These are phyloP conservation scores for Mucor irregularis DNA, from an alignment of 371 early-diverging fungal species.

Conservation along the genomic window DNA sequence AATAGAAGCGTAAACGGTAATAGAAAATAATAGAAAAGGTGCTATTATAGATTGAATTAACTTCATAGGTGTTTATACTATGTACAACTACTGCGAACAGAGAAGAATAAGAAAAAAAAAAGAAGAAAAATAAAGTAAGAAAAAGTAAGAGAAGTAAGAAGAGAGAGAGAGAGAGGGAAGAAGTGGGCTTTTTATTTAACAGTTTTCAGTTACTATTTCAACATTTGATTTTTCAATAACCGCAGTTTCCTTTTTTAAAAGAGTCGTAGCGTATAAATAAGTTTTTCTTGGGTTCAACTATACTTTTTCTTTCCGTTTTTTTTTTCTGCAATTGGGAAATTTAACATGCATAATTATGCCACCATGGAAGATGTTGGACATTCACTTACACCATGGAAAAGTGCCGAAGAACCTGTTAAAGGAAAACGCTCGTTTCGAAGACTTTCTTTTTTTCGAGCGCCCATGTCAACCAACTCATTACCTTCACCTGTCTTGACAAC, in stretches of 20 bases:
- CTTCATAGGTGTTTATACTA: no score
- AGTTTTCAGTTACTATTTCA: slow-evolving; percentile 1
- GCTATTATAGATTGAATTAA: no score
- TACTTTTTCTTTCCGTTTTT: background rate
- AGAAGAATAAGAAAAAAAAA: no score
- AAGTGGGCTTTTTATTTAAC: no score
- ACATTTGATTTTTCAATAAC: background rate
- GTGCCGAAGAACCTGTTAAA: background rate
- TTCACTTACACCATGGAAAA: slow-evolving; percentile 3
- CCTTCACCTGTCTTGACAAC: slow-evolving; percentile 69
- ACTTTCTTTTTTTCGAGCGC: slow-evolving; percentile 18
- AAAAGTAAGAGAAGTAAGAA: background rate
- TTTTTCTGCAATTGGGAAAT: background rate
- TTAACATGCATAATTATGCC: background rate
- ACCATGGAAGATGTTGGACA: slow-evolving; percentile 2
- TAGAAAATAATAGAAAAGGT: background rate
- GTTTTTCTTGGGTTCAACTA: background rate
- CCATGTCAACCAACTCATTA: background rate
- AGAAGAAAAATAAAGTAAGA: no score
- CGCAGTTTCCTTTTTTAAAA: background rate
- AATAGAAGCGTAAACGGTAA: slow-evolving; percentile 19
- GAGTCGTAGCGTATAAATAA: no score
- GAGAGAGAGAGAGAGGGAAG: background rate
- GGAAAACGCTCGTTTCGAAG: slow-evolving; percentile 12
- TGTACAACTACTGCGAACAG: no score